phyloP scores from a whole-genome alignment of 1,139 yeast species.

The Geotrichum histeridarum region DNA sequence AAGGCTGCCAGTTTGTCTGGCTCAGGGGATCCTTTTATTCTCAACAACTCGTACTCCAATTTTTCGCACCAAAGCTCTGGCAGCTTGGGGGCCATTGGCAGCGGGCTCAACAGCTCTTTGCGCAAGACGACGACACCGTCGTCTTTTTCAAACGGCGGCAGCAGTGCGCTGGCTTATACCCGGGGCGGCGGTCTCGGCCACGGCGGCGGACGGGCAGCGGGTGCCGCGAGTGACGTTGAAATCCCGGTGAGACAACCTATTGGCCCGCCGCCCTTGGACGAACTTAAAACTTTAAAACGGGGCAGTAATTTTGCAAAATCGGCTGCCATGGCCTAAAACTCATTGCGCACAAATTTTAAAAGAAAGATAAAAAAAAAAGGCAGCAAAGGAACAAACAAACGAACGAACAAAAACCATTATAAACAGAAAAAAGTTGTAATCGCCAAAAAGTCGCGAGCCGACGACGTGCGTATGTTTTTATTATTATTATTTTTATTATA shows the following conservation, averaged over 20 bases:
- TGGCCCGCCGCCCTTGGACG: constrained; percentile 31
- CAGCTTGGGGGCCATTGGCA: not conserved
- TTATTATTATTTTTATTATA: no score
- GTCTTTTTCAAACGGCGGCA: not conserved
- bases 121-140: not conserved
- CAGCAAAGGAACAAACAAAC: no score
- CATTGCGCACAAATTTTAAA: not conserved
- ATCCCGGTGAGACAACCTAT: constrained; percentile 32
- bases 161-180: not conserved
- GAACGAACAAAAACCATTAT: no score
- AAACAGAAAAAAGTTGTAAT: no score
- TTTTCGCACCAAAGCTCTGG: not conserved
- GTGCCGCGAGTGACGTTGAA: constrained; percentile 22
- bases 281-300: not conserved
- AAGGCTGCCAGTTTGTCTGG: constrained; percentile 30
- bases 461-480: no score
- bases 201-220: not conserved
- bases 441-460: no score
- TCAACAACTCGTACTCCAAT: not conserved
- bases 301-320: not conserved
- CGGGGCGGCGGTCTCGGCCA: not conserved
- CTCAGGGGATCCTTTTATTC: constrained; percentile 2
- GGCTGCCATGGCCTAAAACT: not conserved
- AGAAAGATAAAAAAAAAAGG: no score
- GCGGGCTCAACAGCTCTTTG: not conserved